These are phyloP conservation scores for Coriaria nepalensis DNA, from an alignment of 306 rosid genomes.

Conservation along the genomic window DNA sequence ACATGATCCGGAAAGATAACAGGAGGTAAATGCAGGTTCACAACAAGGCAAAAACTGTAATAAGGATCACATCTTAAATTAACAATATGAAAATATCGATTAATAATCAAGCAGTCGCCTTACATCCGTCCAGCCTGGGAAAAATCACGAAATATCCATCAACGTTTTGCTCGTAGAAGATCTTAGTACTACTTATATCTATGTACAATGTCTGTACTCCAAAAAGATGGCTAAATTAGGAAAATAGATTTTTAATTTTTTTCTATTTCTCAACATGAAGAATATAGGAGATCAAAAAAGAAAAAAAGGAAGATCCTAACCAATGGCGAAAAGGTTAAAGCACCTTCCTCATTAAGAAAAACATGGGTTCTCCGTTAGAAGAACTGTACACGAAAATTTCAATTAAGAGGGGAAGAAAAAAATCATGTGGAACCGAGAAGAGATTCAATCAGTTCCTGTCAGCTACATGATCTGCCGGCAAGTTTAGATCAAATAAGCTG, in stretches of 20 bases:
- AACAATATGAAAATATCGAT: no score
- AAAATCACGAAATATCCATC: constrained; percentile 4
- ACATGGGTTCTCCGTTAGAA: constrained; percentile 30
- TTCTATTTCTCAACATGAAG: constrained; percentile 12
- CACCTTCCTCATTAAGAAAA: constrained; percentile 21
- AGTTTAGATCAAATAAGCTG: constrained; percentile 78
- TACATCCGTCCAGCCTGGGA: no score
- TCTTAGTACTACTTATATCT: background rate
- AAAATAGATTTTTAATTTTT: background rate
- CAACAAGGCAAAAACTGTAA: no score
- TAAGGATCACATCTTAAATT: no score
- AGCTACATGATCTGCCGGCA: constrained; percentile 63
- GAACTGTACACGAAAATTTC: constrained; percentile 55
- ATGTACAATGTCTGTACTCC: constrained; percentile 9
- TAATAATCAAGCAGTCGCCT: no score
- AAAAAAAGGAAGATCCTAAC: background rate
- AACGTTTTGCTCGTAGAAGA: constrained; percentile 2
- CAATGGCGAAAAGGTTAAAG: background rate
- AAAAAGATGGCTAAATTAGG: background rate
- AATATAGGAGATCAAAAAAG: constrained; percentile 13
- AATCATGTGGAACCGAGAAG: no score
- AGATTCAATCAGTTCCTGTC: constrained; percentile 49
- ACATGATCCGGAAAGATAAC: no score
- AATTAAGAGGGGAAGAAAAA: background rate
- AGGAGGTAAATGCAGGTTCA: no score